A percentile compares a stretch with the other conserved stretches of the same genome.
phyloP scores from a whole-genome alignment of 2,329 filamentous ascomycete species.

The Penicillium aurantiogriseum region DNA sequence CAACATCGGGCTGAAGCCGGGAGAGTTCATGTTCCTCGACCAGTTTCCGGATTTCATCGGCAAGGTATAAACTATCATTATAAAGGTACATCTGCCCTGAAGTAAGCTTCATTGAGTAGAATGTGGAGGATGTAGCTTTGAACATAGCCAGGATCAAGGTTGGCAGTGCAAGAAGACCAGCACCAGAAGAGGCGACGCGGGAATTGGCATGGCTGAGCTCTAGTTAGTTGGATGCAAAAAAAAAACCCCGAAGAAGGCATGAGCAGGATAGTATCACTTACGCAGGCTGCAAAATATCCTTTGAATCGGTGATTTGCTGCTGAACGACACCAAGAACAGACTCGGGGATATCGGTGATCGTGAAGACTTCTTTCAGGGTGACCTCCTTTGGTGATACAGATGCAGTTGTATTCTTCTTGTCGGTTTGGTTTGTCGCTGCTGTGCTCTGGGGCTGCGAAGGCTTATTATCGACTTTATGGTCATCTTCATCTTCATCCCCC shows the following conservation, averaged over 20 bases:
- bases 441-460: constrained; percentile 20
- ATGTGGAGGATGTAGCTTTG: constrained; percentile 48
- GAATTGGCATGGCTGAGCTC: constrained; percentile 32
- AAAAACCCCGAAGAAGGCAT: background rate
- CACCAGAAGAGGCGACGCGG: constrained; percentile 41
- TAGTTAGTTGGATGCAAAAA: constrained; percentile 20
- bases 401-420: constrained; percentile 19
- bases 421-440: constrained; percentile 21
- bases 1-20: constrained; percentile 54
- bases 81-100: constrained; percentile 64
- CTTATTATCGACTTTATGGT: constrained; percentile 25
- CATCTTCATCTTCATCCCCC: constrained; percentile 63
- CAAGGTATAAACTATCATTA: constrained; percentile 61
- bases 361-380: constrained; percentile 80
- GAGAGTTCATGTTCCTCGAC: constrained; percentile 48
- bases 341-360: constrained; percentile 82
- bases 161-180: constrained; percentile 47
- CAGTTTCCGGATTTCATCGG: constrained; percentile 53
- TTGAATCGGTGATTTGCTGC: constrained; percentile 44
- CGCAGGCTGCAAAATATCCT: constrained; percentile 38
- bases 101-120: constrained; percentile 45
- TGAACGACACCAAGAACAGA: constrained; percentile 56
- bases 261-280: constrained; percentile 26
- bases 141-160: constrained; percentile 52
- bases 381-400: constrained; percentile 57